Evolutionary conservation across 1,284 basidiomycete species (phyloP).

Genomic region (Fomitopsis betulina): DNA sequence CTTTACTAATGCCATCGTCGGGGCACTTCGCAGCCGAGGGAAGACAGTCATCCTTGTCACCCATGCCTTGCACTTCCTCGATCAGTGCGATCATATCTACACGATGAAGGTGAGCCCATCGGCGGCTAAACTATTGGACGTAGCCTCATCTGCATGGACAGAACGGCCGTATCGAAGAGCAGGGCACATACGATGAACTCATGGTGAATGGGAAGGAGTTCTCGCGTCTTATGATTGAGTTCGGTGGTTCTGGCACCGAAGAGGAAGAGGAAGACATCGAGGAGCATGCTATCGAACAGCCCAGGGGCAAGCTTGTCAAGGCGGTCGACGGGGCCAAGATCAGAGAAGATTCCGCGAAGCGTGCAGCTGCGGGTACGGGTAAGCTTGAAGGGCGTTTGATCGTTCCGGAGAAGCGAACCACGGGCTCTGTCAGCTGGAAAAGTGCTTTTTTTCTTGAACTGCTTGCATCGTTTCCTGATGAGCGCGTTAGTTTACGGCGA

Average conservation of each 20-base stretch:
- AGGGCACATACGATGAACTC: slow-evolving; percentile 60
- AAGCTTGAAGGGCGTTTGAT: slow-evolving; percentile 63
- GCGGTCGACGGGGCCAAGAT: slow-evolving; percentile 35
- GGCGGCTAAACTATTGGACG: background rate
- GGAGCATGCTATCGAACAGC: slow-evolving; percentile 26
- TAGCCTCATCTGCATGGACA: slow-evolving; percentile 13
- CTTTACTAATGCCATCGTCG: slow-evolving; percentile 63
- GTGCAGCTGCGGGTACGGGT: slow-evolving; percentile 51
- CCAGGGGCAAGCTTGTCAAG: slow-evolving; percentile 15
- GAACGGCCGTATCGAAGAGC: slow-evolving; percentile 56
- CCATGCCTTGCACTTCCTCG: slow-evolving; percentile 70
- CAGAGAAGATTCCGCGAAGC: slow-evolving; percentile 33
- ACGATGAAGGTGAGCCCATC: slow-evolving; percentile 25
- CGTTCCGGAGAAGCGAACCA: slow-evolving; percentile 59
- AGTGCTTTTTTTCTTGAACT: slow-evolving; percentile 30
- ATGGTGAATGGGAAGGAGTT: slow-evolving; percentile 53
- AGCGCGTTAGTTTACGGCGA: slow-evolving; percentile 54
- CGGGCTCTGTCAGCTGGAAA: slow-evolving; percentile 54
- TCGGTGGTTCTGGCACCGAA: slow-evolving; percentile 46
- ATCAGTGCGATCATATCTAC: slow-evolving; percentile 64
- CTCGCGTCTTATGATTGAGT: slow-evolving; percentile 57
- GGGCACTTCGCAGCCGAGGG: slow-evolving; percentile 45
- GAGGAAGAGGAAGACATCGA: slow-evolving; percentile 38
- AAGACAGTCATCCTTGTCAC: slow-evolving; percentile 72
- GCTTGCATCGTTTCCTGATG: background rate